Base-by-base conservation (phyloP, 495 filamentous ascomycete species). In the Trichodelitschia bisporula region DNA sequence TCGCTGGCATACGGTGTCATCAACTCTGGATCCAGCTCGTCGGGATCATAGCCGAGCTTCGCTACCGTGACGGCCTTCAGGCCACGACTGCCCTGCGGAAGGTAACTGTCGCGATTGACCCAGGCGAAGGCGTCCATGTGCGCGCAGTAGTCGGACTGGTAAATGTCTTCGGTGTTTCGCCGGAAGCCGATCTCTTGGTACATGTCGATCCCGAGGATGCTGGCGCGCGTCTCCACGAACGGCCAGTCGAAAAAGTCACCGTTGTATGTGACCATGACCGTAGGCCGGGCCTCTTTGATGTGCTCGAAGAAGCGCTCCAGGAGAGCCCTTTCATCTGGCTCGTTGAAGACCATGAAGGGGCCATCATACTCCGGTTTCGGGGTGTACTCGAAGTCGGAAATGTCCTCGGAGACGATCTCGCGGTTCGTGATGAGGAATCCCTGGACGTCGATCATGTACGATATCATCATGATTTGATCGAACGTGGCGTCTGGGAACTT, bases 211-310 rank as follows among this genome's bases (percentile, higher is more conserved):
- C 86, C 86, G 28, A 82, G 66, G 20, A 89, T 61, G 46, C 79
- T 86, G 10, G 86, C 79, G 47, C 86, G 63, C 13, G 89, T 64
- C 54, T 99, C 86, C 11, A 99, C 82, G 42, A 86, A 99, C 0
- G 89, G 86, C 86, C 86, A 99, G 66, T 99, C 86, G 67, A 99
- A 99, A 42, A 95, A 99, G 60, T 99, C 86, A 50, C 86, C 86
- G 74, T 99, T 99, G 59, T 99, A 99, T 3, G 89, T 93, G 11
- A 83, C 86, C 44, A 99, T 93, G 11, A 99, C 82, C 0, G 82
- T 93, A 1, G 86, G 86, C 32, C 76, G 69, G 2, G 82, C 79
- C 47, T 89, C 77, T 46, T 95, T 95, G 47, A 99, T 75, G 42
- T 92, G 83, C 12, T 77, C 61, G 40, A 95, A 95, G 49, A 99